Evolutionary conservation across 2,329 filamentous ascomycete genomes (phyloP).

Genomic region (Ophiosphaerella narmari): DNA sequence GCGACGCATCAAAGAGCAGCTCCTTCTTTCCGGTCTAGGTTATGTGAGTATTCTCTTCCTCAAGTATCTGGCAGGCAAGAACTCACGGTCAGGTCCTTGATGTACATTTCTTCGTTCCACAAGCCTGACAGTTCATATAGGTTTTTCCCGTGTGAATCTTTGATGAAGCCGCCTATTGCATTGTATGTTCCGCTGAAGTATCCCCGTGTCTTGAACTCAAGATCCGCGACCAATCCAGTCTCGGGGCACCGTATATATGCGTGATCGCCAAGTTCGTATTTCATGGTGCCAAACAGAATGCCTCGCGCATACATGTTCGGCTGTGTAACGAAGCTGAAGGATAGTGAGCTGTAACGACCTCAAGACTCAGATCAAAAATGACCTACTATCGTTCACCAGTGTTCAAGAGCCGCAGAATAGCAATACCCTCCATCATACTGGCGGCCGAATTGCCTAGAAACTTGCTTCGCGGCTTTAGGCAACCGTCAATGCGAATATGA

Average conservation of each 20-base stretch:
- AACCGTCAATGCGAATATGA: conserved; percentile 92
- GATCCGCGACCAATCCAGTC: conserved; percentile 80
- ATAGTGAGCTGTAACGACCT: conserved; percentile 11
- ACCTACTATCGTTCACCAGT: conserved; percentile 87
- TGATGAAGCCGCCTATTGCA: conserved; percentile 89
- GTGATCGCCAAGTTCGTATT: conserved; percentile 96
- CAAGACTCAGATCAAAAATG: neutral
- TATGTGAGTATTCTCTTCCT: conserved; percentile 2
- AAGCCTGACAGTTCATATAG: conserved; percentile 88
- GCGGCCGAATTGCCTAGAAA: conserved; percentile 97
- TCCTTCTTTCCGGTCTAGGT: conserved; percentile 85
- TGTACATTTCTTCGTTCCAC: conserved; percentile 94
- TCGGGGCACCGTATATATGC: conserved; percentile 92
- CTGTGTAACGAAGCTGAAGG: conserved; percentile 81
- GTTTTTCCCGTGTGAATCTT: conserved; percentile 80
- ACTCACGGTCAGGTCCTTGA: conserved; percentile 78
- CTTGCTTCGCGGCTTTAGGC: conserved; percentile 89
- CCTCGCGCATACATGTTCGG: conserved; percentile 99
- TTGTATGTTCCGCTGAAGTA: conserved; percentile 98
- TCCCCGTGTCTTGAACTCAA: conserved; percentile 98
- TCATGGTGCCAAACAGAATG: conserved; percentile 98
- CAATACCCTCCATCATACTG: conserved; percentile 97
- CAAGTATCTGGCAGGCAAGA: no score
- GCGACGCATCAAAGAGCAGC: conserved; percentile 83
- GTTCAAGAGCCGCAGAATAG: conserved; percentile 82